Base-by-base conservation (phyloP, 768 basidiomycete genomes). In the Goffeauzyma gilvescens region DNA sequence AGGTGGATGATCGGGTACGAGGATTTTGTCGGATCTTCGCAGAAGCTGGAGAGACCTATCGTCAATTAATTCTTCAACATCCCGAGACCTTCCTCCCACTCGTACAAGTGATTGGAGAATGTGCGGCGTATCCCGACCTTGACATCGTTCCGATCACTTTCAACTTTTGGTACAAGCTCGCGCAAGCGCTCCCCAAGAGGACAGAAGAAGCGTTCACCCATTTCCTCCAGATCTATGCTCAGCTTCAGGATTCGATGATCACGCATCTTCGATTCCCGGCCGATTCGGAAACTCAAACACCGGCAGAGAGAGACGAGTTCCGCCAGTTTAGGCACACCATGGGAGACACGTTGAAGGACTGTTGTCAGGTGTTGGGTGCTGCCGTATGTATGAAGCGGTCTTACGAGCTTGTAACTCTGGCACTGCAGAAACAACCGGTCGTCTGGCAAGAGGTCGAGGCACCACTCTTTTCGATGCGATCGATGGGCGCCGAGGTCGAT, bases 291-390 rank as follows among this genome's bases (percentile, higher is more conserved):
- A 50, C 54, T 30, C 61, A 87, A 52, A 70, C 72, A 15, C 75
- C 77, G 14, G 83, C 89, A 65, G 93, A 95, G 60, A 73, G 79
- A 4, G 93, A 98, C 42, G 78, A 80, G 54, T 98, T 96, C 71
- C 75, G 93, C 17, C 73, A 76, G 3, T 98, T 98, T 70, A 72
- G 93, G 36, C 93, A 98, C 67, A 77, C 87, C 48, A 96, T 98
- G 83, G 93, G 93, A 28, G 89, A 98, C 61, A 96, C 93, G 4
- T 72, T 98, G 50, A 98, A 98, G 65, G 93, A 98, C 59, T 96
- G 93, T 59, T 98, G 93, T 64, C 74, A 78, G 50, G 86, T 98
- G 35, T 72, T 98, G 33, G 81, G 86, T 32, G 73, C 89, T 2
- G 79, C 85, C 38, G 71, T 71, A 2, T 96, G 93, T 57, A 70